phyloP scores from a whole-genome alignment of 306 rosid genomes.

The Sicyos edulis region DNA sequence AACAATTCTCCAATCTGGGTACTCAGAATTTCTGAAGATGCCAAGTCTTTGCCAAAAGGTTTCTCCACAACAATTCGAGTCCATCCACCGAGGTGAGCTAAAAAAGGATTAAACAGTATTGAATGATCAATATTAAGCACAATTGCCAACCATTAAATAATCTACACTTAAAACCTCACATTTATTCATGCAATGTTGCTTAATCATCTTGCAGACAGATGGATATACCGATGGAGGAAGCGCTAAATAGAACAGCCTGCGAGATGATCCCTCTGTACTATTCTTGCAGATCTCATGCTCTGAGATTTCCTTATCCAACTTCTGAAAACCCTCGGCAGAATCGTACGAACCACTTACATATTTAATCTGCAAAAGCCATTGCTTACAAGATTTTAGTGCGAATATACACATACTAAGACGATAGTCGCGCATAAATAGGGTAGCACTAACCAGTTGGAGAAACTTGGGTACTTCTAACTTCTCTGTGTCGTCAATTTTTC shows the following conservation, averaged over 20 bases:
- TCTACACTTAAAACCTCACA: conserved; percentile 43
- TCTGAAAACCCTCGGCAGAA: conserved; percentile 61
- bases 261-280: conserved; percentile 55
- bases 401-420: conserved; percentile 5
- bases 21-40: conserved; percentile 84
- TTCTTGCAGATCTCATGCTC: conserved; percentile 48
- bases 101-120: conserved; percentile 10
- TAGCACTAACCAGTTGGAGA: conserved; percentile 74
- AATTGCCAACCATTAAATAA: conserved; percentile 1
- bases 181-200: conserved; percentile 66
- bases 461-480: conserved; percentile 42
- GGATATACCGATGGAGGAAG: conserved; percentile 99
- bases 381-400: conserved; percentile 13
- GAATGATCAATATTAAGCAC: conserved; percentile 1
- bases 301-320: conserved; percentile 76
- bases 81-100: conserved; percentile 98
- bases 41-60: conserved; percentile 93
- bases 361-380: conserved; percentile 50
- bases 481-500: conserved; percentile 45
- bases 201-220: conserved; percentile 88
- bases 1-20: conserved; percentile 77
- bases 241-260: conserved; percentile 93
- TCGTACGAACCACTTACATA: conserved; percentile 88
- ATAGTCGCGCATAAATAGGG: conserved; percentile 15
- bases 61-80: conserved; percentile 96